Base-by-base conservation (phyloP, 495 filamentous ascomycete species). In the Tuber calosporum region DNA sequence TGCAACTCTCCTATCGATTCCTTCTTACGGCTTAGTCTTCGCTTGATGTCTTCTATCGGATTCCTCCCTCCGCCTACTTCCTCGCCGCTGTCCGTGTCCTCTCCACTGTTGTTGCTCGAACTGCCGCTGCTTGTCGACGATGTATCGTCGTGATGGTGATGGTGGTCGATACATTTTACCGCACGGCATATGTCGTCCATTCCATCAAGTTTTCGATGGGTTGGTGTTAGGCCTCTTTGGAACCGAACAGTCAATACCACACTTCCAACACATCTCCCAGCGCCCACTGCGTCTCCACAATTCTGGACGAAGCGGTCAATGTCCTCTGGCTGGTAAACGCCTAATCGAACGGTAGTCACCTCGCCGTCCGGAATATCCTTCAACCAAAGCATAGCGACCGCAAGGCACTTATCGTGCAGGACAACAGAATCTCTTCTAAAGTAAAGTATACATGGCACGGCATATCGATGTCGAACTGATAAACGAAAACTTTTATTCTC, bases 331-430 rank as follows among this genome's bases (percentile, higher is more conserved):
- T 76, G 79, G 22, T 70, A 92, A 20, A 92, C 85, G 40, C 86
- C 82, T 7, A 92, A 71, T 17, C 74, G 82, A 13, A 90, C 80
- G 0, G 82, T 85, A 36, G 84, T 77, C 34, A 88, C 86, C 79
- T 90, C 87, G 66, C 89, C 89, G 62, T 92, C 90, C 0, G 85
- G 85, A 0, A 92, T 83, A 39, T 89, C 87, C 66, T 87, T 86
- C 20, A 92, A 84, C 90, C 90, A 92, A 11, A 91, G 80, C 4
- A 91, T 83, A 0, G 86, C 88, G 69, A 91, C 87, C 0, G 87
- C 90, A 0, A 86, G 82, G 0, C 86, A 88, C 40, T 86, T 86
- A 69, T 90, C 87, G 0, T 82, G 76, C 36, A 85, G 81, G 0
- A 88, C 48, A 19, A 82, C 83, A 22, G 84, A 85, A 74, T 86